Evolutionary conservation across 1,284 basidiomycete species (phyloP).

Genomic region (Bjerkandera adusta): DNA sequence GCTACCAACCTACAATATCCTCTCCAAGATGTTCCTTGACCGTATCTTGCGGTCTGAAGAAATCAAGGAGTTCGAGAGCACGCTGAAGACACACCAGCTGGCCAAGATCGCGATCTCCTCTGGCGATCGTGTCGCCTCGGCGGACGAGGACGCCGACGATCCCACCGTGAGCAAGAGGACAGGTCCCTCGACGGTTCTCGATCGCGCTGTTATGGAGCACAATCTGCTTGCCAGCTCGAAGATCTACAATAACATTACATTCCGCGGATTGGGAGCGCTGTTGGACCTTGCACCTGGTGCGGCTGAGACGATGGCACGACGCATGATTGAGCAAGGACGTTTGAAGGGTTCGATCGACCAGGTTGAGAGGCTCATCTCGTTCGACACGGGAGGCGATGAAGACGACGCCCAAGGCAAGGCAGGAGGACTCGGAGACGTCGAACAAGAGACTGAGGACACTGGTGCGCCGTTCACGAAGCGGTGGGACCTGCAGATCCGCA

Average conservation of each 20-base stretch:
- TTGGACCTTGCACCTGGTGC: slow-evolving; percentile 84
- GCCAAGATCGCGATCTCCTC: slow-evolving; percentile 84
- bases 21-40: slow-evolving; percentile 97
- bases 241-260: slow-evolving; percentile 94
- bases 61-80: slow-evolving; percentile 86
- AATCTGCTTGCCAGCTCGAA: slow-evolving; percentile 94
- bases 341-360: slow-evolving; percentile 92
- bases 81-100: slow-evolving; percentile 89
- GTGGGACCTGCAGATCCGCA: slow-evolving; percentile 88
- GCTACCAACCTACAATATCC: slow-evolving; percentile 83
- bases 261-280: slow-evolving; percentile 81
- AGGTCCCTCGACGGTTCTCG: slow-evolving; percentile 93
- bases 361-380: slow-evolving; percentile 89
- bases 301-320: slow-evolving; percentile 91
- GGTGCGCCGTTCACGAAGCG: slow-evolving; percentile 86
- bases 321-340: slow-evolving; percentile 96
- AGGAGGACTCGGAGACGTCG: slow-evolving; percentile 86
- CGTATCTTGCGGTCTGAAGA: slow-evolving; percentile 91
- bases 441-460: slow-evolving; percentile 80
- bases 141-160: slow-evolving; percentile 43
- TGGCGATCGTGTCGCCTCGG: slow-evolving; percentile 72
- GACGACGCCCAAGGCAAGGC: slow-evolving; percentile 91
- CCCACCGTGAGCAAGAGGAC: slow-evolving; percentile 69
- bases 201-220: slow-evolving; percentile 97
- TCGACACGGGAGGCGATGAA: slow-evolving; percentile 79